A percentile compares a stretch with the other conserved stretches of the same genome.
Evolutionary conservation across 31 red algal species (phyloP).

Genomic region (Asparagopsis taxiformis): DNA sequence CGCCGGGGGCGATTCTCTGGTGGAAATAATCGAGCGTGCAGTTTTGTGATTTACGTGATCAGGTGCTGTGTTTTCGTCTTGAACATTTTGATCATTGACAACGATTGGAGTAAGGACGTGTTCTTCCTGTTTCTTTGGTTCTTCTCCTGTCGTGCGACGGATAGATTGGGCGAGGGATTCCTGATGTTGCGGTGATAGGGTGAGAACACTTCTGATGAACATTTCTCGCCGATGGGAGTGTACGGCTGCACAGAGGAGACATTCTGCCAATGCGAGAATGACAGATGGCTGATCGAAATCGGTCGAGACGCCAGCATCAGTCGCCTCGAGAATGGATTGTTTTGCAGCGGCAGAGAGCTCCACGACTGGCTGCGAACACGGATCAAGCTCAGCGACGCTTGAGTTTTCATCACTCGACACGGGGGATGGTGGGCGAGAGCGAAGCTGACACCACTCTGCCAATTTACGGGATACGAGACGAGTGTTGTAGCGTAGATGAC

Average conservation of each 20-base stretch:
- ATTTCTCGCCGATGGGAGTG: constrained; percentile 36
- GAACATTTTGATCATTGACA: constrained; percentile 32
- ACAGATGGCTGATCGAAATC: constrained; percentile 26
- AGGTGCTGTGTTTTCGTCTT: not conserved
- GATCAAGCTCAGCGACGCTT: not conserved
- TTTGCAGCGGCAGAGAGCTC: constrained; percentile 14
- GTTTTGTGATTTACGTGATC: not conserved
- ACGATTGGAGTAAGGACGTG: constrained; percentile 21
- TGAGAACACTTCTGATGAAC: constrained; percentile 46
- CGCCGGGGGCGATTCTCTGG: not conserved
- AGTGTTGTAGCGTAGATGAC: constrained; percentile 66
- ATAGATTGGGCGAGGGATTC: constrained; percentile 33
- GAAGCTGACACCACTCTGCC: constrained; percentile 32
- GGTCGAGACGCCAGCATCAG: constrained; percentile 12
- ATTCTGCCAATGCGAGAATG: constrained; percentile 38
- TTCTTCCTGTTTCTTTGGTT: constrained; percentile 2
- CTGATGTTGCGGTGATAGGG: constrained; percentile 27
- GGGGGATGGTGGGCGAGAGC: not conserved
- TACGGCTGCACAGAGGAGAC: constrained; percentile 49
- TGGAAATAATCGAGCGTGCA: not conserved
- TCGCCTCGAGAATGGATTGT: constrained; percentile 8
- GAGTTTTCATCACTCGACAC: not conserved
- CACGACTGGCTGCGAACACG: constrained; percentile 16
- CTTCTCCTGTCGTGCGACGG: constrained; percentile 22
- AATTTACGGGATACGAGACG: constrained; percentile 35